Evolutionary conservation across 768 basidiomycete species (phyloP), one percentile per base, ranked within the genome.

Genomic region (Pleurotus eryngii): DNA sequence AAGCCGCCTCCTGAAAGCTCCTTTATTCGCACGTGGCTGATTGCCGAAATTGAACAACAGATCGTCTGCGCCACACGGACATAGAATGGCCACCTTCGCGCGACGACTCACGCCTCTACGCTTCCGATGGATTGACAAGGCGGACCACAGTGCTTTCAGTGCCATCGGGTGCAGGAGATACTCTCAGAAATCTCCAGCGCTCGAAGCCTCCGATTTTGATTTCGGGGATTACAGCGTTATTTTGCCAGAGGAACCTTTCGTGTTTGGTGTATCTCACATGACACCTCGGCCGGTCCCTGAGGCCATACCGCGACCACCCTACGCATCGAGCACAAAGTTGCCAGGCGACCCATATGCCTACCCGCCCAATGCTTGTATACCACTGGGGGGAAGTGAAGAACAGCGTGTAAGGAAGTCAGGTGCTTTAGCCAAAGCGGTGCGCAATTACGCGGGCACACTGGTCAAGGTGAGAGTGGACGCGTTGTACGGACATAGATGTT

Each of bases 221-320:
- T 82, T 81, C 57, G 85, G 85, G 14, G 62, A 64, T 18, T 89
- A 87, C 72, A 74, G 72, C 48, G 69, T 89, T 30, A 84, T 90
- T 51, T 73, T 89, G 11, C 88, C 87, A 0, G 66, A 76, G 18
- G 87, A 89, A 61, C 87, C 87, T 0, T 84, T 79, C 57, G 72
- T 85, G 15, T 82, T 80, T 67, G 87, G 87, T 9, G 81, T 84
- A 8, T 73, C 79, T 15, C 86, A 89, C 59, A 85, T 90, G 38
- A 64, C 61, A 3, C 80, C 78, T 24, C 81, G 83, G 45, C 49
- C 59, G 4, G 86, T 92, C 9, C 90, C 91, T 8, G 38, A 66
- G 0, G 64, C 72, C 54, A 90, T 91, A 27, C 14, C 50, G 1
- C 73, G 75, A 42, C 92, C 92, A 1, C 63, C 70, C 0, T 93